Conservation (phyloP, 2,329 filamentous ascomycete species). For the Penicillium griseofulvum region DNA sequence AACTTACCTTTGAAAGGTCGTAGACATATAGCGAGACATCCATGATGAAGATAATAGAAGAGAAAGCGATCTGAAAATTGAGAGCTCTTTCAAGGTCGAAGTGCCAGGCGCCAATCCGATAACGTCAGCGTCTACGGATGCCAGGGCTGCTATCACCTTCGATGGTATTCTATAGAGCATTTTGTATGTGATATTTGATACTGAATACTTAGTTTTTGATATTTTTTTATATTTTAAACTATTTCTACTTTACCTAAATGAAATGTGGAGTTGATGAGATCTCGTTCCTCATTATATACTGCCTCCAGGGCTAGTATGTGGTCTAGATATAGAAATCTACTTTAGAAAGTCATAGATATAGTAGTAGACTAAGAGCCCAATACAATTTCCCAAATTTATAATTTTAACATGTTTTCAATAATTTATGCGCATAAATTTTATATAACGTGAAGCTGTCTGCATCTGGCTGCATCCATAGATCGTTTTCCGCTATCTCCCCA, state of each 20-base stretch:
- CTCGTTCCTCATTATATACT: not conserved
- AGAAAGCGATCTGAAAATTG: not conserved
- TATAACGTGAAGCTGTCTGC: not conserved
- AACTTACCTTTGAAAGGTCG: conserved; percentile 62
- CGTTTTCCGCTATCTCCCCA: conserved; percentile 4
- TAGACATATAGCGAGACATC: conserved; percentile 76
- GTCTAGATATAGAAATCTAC: not conserved
- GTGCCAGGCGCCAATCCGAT: conserved; percentile 23
- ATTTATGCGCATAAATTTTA: not conserved
- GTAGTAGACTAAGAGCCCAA: not conserved
- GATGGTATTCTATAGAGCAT: conserved; percentile 17
- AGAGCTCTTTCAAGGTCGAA: not conserved
- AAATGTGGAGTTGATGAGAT: not conserved
- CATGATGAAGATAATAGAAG: conserved; percentile 48
- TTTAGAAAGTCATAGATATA: not conserved
- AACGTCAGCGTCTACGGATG: conserved; percentile 25
- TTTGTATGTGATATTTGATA: not conserved
- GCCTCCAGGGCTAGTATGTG: not conserved
- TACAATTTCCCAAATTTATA: rapidly evolving
- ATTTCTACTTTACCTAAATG: not conserved
- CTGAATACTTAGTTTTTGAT: not conserved
- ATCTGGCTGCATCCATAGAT: not conserved
- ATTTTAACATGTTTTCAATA: not conserved
- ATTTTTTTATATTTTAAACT: too few relatives aligned
- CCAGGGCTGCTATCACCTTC: conserved; percentile 15